Evolutionary conservation across 768 basidiomycete species (phyloP).

Genomic region (Tulasnella sp.): DNA sequence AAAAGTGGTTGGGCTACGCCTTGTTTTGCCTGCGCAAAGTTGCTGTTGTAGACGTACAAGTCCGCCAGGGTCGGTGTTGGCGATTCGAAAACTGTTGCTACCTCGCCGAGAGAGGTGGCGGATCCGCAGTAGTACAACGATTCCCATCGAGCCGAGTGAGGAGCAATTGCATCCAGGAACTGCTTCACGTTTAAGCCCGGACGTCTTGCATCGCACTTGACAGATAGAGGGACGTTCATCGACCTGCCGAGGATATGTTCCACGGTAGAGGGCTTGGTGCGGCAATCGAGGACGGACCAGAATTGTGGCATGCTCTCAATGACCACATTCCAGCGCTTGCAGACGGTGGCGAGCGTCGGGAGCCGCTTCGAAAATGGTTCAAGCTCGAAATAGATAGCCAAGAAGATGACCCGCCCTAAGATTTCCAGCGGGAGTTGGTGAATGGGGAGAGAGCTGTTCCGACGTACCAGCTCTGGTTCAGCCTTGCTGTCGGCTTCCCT

Average conservation of each 20-base stretch:
- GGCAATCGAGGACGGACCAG: slow-evolving; percentile 1
- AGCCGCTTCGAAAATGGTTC: background rate
- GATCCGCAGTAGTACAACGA: slow-evolving; percentile 1
- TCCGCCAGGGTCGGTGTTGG: background rate
- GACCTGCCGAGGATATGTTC: background rate
- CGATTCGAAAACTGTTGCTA: background rate
- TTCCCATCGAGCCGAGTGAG: background rate
- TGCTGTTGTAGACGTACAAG: background rate
- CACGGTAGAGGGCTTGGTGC: background rate
- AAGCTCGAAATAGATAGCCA: background rate
- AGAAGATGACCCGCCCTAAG: background rate
- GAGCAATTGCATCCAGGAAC: background rate
- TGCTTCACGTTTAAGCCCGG: background rate
- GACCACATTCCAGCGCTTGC: background rate
- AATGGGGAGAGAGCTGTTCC: background rate
- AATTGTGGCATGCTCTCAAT: background rate
- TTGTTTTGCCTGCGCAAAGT: background rate
- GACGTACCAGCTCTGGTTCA: background rate
- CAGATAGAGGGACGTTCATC: background rate
- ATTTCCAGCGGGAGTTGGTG: background rate
- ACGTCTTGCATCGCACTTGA: background rate
- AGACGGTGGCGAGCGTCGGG: background rate
- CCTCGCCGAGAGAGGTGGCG: background rate
- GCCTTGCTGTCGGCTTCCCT: background rate
- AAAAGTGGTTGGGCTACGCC: background rate